These are phyloP conservation scores for Beauveria varroae DNA, from an alignment of 2,329 filamentous ascomycete species.

Conservation along the genomic window DNA sequence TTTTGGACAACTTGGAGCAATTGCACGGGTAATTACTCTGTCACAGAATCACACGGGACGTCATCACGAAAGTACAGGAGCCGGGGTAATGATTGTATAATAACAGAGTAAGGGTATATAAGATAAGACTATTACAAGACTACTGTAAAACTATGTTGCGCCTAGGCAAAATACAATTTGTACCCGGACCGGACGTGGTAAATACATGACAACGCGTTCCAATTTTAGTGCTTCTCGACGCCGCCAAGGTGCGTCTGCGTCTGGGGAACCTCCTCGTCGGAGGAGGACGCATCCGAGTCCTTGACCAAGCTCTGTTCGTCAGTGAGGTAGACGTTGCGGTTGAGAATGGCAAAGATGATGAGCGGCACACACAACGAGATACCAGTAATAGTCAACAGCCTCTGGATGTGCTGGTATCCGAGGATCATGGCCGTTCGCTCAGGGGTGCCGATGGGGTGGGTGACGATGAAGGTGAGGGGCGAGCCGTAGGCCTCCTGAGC, in stretches of 20 bases:
- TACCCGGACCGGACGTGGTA: neutral
- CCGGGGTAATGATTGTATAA: neutral
- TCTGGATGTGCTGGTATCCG: constrained; percentile 40
- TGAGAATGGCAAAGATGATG: constrained; percentile 33
- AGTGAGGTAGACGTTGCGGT: constrained; percentile 40
- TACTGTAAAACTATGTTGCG: neutral
- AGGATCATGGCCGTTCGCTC: constrained; percentile 36
- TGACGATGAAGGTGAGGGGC: constrained; percentile 22
- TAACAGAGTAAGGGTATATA: constrained; percentile 7
- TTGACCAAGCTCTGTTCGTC: constrained; percentile 36
- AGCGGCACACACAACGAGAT: constrained; percentile 42
- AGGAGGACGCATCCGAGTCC: constrained; percentile 15
- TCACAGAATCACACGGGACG: no score
- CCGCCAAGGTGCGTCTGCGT: constrained; percentile 9
- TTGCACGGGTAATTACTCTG: no score
- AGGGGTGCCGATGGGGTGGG: constrained; percentile 32
- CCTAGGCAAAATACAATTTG: neutral
- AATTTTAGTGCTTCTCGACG: neutral
- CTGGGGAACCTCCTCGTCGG: constrained; percentile 11
- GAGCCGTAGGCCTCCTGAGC: constrained; percentile 24
- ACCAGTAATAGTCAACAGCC: constrained; percentile 39
- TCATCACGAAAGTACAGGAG: neutral
- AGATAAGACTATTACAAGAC: neutral
- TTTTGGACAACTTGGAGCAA: no score
- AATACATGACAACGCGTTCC: neutral